phyloP scores from a whole-genome alignment of 2,329 filamentous ascomycete genomes.

The Penicillium sclerotigenum region DNA sequence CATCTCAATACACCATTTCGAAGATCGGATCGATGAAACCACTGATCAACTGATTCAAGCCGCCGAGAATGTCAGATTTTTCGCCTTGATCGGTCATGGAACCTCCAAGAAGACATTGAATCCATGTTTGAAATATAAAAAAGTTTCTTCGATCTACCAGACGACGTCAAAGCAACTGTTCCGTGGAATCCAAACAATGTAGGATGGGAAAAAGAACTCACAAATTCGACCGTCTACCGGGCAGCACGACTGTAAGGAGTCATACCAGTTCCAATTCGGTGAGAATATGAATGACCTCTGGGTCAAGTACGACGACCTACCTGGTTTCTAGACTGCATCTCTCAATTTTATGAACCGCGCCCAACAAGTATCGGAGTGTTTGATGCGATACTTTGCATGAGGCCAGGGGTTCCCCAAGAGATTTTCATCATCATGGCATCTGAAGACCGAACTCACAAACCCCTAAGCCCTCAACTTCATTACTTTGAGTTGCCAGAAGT shows the following conservation, averaged over 20 bases:
- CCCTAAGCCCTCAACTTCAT: slow-evolving; percentile 54
- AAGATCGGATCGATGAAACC: slow-evolving; percentile 53
- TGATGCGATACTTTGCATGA: slow-evolving; percentile 59
- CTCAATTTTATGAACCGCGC: slow-evolving; percentile 55
- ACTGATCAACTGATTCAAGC: slow-evolving; percentile 52
- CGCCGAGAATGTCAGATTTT: slow-evolving; percentile 61
- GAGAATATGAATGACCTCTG: slow-evolving; percentile 52
- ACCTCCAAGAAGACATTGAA: slow-evolving; percentile 51
- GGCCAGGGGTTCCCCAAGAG: slow-evolving; percentile 56
- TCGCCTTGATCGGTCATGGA: slow-evolving; percentile 56
- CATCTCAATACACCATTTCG: slow-evolving; percentile 48
- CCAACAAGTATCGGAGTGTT: slow-evolving; percentile 52
- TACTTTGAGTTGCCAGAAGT: slow-evolving; percentile 51
- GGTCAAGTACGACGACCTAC: slow-evolving; percentile 49
- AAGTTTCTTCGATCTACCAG: slow-evolving; percentile 54
- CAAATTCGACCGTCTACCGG: slow-evolving; percentile 61
- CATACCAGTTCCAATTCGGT: slow-evolving; percentile 63
- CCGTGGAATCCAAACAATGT: slow-evolving; percentile 56
- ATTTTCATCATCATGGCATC: slow-evolving; percentile 57
- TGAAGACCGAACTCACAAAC: slow-evolving; percentile 52
- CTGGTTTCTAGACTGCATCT: slow-evolving; percentile 48
- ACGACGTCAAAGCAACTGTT: slow-evolving; percentile 52
- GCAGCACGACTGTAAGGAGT: slow-evolving; percentile 58
- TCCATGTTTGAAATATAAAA: slow-evolving; percentile 51
- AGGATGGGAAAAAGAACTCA: slow-evolving; percentile 59